phyloP scores from a whole-genome alignment of 2,329 filamentous ascomycete genomes.

The Colletotrichum ledebouriae region DNA sequence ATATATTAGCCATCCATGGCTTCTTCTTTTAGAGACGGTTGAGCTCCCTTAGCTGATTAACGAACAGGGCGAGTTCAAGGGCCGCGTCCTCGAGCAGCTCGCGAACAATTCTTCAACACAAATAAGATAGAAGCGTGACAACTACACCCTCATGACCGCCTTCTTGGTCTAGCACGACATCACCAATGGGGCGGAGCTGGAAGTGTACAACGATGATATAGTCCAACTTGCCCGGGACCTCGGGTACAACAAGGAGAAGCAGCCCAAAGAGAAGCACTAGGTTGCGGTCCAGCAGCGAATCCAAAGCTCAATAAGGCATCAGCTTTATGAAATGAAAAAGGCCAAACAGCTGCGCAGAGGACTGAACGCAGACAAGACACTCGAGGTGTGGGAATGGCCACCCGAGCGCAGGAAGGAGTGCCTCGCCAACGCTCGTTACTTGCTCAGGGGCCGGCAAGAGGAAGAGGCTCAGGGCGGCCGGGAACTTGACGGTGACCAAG shows the following conservation, averaged over 20 bases:
- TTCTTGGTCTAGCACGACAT: slow-evolving; percentile 3
- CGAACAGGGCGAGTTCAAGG: not conserved
- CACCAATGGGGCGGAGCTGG: not conserved
- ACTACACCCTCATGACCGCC: not conserved
- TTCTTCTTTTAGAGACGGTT: not conserved
- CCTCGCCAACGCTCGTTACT: not conserved
- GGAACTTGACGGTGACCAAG: not conserved
- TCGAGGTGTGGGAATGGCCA: slow-evolving; percentile 9
- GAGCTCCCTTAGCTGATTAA: not conserved
- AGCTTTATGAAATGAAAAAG: not conserved
- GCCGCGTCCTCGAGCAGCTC: not conserved
- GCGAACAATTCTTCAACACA: not conserved
- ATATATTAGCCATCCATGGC: not conserved
- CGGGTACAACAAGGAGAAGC: not conserved
- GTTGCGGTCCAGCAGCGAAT: not conserved
- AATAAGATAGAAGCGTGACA: not conserved
- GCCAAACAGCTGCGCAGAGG: not conserved
- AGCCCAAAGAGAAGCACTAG: not conserved
- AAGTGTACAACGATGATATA: not conserved
- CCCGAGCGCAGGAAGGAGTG: not conserved
- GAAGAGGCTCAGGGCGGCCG: not conserved
- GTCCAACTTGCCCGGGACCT: not conserved
- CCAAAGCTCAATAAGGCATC: slow-evolving; percentile 1
- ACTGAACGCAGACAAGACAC: not conserved
- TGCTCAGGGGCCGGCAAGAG: not conserved